Evolutionary conservation across 2,329 filamentous ascomycete genomes (phyloP).

Genomic region (Myriosclerotinia curreyana): DNA sequence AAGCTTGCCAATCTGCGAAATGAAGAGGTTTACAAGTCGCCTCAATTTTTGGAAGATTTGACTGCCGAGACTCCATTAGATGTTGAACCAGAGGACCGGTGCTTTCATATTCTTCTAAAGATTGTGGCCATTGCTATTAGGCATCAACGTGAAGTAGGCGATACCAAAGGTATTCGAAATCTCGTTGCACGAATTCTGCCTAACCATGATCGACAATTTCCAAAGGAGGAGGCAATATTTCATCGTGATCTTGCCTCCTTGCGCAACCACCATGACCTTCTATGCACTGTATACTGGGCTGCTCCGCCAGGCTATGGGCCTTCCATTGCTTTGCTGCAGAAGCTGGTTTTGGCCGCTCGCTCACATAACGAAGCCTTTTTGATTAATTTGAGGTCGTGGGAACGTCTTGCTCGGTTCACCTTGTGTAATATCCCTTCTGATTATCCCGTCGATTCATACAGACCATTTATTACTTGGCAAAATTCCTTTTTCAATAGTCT

Average conservation of each 20-base stretch:
- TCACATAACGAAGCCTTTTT: conserved; percentile 66
- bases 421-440: conserved; percentile 46
- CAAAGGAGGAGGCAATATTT: conserved; percentile 59
- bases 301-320: conserved; percentile 55
- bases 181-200: conserved; percentile 60
- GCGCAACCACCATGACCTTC: conserved; percentile 65
- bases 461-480: conserved; percentile 55
- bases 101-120: conserved; percentile 67
- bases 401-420: conserved; percentile 58
- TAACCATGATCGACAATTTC: conserved; percentile 63
- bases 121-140: conserved; percentile 57
- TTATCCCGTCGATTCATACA: conserved; percentile 42
- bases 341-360: conserved; percentile 55
- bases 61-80: conserved; percentile 45
- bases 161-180: conserved; percentile 58
- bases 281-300: conserved; percentile 65
- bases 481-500: conserved; percentile 56
- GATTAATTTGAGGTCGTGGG: conserved; percentile 63
- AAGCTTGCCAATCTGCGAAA: conserved; percentile 61
- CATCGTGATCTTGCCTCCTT: conserved; percentile 61
- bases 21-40: conserved; percentile 60
- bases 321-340: conserved; percentile 53
- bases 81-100: conserved; percentile 55
- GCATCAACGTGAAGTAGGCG: conserved; percentile 47
- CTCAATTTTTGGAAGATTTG: conserved; percentile 58